Evolutionary conservation across 768 basidiomycete species (phyloP), one percentile per base, ranked within the genome.

Genomic region (Boletus rubropictus): DNA sequence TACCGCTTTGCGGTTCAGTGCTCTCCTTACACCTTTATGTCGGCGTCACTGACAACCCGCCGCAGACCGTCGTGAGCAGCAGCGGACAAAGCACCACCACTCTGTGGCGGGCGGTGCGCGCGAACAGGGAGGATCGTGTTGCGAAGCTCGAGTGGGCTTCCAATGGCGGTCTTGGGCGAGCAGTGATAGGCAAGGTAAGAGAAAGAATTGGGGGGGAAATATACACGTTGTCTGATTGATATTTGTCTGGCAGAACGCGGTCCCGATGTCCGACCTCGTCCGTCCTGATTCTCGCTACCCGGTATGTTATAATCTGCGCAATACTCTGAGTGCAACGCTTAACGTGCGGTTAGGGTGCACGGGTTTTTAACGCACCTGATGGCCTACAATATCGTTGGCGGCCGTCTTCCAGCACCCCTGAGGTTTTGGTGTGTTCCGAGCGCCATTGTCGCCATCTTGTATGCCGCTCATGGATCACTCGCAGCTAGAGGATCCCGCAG

Each of bases 61-160:
- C 21, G 48, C 59, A 89, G 88, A 89, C 88, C 36, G 75, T 76
- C 27, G 75, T 79, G 42, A 74, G 67, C 58, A 68, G 73, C 50
- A 83, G 69, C 54, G 87, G 86, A 20, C 77, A 80, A 60, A 84
- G 77, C 56, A 76, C 84, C 45, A 89, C 88, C 20, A 89, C 85
- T 18, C 72, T 91, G 47, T 88, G 79, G 80, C 81, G 86, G 49
- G 71, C 84, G n/a, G 83, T 87, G 58, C 84, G 88, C 42, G 76
- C 84, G 49, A 87, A 84, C 71, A 88, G 85, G 63, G 88, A 90
- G 70, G 89, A 92, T 65, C 82, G 87, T 37, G 83, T 90, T 60
- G 89, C 89, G 54, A 89, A 82, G 70, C 79, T 91, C 44, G 89
- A 92, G 67, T 92, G 89, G 89, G 78, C 85, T 46, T 72, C 82